Conservation (phyloP, 371 early-diverging fungal genomes). For the Saksenaea oblongispora region DNA sequence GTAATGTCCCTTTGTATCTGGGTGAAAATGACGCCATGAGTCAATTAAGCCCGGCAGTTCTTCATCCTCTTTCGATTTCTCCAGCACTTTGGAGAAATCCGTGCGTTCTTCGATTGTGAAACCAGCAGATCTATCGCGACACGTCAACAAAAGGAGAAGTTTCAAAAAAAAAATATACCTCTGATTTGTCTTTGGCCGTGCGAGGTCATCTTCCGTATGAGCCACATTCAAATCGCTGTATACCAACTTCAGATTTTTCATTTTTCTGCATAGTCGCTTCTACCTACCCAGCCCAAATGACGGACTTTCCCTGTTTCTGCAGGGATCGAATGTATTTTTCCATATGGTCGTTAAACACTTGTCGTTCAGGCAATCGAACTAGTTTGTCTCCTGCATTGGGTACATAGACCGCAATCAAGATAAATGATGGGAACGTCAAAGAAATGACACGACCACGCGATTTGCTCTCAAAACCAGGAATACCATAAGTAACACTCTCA, state of each 20-base stretch:
- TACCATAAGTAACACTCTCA: slow-evolving; percentile 60
- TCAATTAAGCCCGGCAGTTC: slow-evolving; percentile 65
- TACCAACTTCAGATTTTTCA: neutral
- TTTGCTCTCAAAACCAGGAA: slow-evolving; percentile 51
- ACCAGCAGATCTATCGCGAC: slow-evolving; percentile 66
- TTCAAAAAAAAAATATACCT: slow-evolving; percentile 27
- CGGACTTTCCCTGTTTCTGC: slow-evolving; percentile 68
- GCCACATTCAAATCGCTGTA: slow-evolving; percentile 86
- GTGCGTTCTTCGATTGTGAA: slow-evolving; percentile 85
- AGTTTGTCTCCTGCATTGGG: slow-evolving; percentile 83
- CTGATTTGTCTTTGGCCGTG: slow-evolving; percentile 78
- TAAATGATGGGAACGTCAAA: slow-evolving; percentile 66
- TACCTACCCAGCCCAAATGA: slow-evolving; percentile 80
- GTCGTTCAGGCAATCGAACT: slow-evolving; percentile 63
- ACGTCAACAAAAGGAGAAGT: neutral
- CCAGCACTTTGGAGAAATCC: slow-evolving; percentile 68
- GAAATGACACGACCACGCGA: slow-evolving; percentile 79
- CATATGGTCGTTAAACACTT: slow-evolving; percentile 72
- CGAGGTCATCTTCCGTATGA: slow-evolving; percentile 79
- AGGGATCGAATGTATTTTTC: slow-evolving; percentile 66
- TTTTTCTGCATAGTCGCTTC: neutral
- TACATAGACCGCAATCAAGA: slow-evolving; percentile 78
- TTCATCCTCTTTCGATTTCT: slow-evolving; percentile 33
- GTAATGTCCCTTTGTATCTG: slow-evolving; percentile 68
- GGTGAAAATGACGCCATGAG: slow-evolving; percentile 76